Base-by-base conservation (phyloP, 345 rosid species). In the Gossypium ekmanianum region DNA sequence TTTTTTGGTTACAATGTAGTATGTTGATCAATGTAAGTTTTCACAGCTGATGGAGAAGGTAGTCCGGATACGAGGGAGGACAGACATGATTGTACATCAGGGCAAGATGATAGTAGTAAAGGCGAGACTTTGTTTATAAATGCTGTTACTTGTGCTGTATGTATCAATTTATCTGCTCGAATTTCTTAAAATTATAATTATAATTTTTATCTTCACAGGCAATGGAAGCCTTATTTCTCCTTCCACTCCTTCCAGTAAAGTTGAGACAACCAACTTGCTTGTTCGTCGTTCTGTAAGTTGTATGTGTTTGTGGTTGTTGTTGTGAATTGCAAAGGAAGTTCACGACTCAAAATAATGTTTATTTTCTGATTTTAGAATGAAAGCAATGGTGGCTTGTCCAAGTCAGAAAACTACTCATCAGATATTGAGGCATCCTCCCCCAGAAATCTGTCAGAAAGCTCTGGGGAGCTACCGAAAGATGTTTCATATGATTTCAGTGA, bases 231-330 rank as follows among this genome's bases (percentile, higher is more conserved):
- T 78, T 84, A 74, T 52, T 74, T 70, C 77, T 71, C 76, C 82
- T 80, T 81, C 81, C 54, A 74, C 77, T 68, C 76, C 82, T 80
- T 81, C 81, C 54, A 74, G 73, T 80, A 79, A 83, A 79, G 73
- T 77, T 57, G 90, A 82, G 71, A 63, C 76, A 69, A 81, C 77
- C 77, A 69, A 84, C 83, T 77, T 82, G 62, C 84, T 73, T 88
- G 87, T 83, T 92, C 95, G 97, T 81, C 94, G 97, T 93, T 90
- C 91, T 96, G 98, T 96, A 96, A 96, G 99, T 96, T 96, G 99
- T 96, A 96, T 92, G 98, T 96, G 97, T 93, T 93, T 92, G 83
- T 87, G 81, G 84, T 87, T 81, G 84, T 83, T 66, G 59, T 81
- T 86, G 64, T 80, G 82, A 70, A 78, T 84, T 85, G 74, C 52